Percentiles rank a stretch among this genome's conserved stretches.
Evolutionary conservation across 106 monocot species (phyloP).

Genomic region (Dioscorea alata): DNA sequence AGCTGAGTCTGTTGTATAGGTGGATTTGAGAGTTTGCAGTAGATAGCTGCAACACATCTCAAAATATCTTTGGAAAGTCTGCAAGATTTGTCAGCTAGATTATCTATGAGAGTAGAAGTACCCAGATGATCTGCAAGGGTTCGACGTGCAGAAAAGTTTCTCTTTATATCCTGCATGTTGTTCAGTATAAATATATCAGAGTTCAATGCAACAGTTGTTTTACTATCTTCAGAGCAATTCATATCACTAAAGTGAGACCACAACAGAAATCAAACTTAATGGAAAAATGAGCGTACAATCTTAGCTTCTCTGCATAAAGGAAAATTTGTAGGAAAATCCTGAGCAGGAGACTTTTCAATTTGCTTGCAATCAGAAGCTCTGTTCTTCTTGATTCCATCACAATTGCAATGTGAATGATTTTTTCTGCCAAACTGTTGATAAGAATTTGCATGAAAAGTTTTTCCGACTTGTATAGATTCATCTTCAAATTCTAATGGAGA

Average conservation of each 20-base stretch:
- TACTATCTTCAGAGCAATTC: background rate
- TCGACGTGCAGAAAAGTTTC: constrained; percentile 23
- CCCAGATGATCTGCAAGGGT: constrained; percentile 70
- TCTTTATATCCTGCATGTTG: constrained; percentile 30
- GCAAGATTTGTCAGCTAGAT: constrained; percentile 43
- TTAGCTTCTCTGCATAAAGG: constrained; percentile 8
- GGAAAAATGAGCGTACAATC: constrained; percentile 13
- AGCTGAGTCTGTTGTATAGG: constrained; percentile 14
- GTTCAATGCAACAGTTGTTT: background rate
- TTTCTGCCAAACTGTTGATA: constrained; percentile 1
- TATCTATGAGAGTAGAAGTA: constrained; percentile 41
- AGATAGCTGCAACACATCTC: constrained; percentile 73
- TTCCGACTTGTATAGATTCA: constrained; percentile 2
- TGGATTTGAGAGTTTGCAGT: constrained; percentile 61
- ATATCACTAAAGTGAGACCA: too few species aligned
- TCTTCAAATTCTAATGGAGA: background rate
- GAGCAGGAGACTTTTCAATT: constrained; percentile 13
- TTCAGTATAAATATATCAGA: background rate
- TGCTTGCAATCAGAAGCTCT: constrained; percentile 3
- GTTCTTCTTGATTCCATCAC: constrained; percentile 10
- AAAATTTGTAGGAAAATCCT: background rate
- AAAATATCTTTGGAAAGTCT: constrained; percentile 88
- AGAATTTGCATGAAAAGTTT: constrained; percentile 1
- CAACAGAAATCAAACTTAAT: background rate
- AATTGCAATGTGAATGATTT: constrained; percentile 8